phyloP scores from a whole-genome alignment of 805 yeast genomes.

The Cyberlindnera lachancei region DNA sequence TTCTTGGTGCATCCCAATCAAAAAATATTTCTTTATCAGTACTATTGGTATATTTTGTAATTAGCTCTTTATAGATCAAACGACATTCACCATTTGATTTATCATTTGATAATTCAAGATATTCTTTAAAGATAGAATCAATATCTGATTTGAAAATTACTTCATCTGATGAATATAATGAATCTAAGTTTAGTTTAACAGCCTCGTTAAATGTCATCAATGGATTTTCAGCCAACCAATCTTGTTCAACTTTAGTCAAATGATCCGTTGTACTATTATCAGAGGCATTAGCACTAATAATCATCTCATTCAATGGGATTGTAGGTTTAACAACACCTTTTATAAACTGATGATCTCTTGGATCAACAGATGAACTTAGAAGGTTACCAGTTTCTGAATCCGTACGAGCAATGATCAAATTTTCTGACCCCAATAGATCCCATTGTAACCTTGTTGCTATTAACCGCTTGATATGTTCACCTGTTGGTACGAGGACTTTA shows the following conservation, averaged over 20 bases:
- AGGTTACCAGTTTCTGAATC: slow-evolving; percentile 51
- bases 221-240: slow-evolving; percentile 38
- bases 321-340: slow-evolving; percentile 36
- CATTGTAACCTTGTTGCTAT: slow-evolving; percentile 55
- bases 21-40: slow-evolving; percentile 32
- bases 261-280: slow-evolving; percentile 28
- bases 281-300: slow-evolving; percentile 36
- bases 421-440: slow-evolving; percentile 56
- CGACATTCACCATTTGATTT: slow-evolving; percentile 13
- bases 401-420: slow-evolving; percentile 52
- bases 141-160: too few species aligned
- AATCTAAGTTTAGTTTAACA: slow-evolving; percentile 23
- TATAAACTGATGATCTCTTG: slow-evolving; percentile 49
- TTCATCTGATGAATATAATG: too few species aligned
- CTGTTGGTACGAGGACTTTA: slow-evolving; percentile 52
- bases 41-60: too few species aligned
- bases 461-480: slow-evolving; percentile 46
- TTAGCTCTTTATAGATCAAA: slow-evolving; percentile 18
- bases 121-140: slow-evolving; percentile 20
- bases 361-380: slow-evolving; percentile 44
- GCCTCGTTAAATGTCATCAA: slow-evolving; percentile 46
- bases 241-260: slow-evolving; percentile 32
- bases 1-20: slow-evolving; percentile 55
- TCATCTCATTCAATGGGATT: slow-evolving; percentile 37
- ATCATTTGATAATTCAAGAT: slow-evolving; percentile 12